Percentiles rank a stretch among this genome's conserved stretches.
phyloP scores from a whole-genome alignment of 306 rosid genomes.

The Ceratonia siliqua region DNA sequence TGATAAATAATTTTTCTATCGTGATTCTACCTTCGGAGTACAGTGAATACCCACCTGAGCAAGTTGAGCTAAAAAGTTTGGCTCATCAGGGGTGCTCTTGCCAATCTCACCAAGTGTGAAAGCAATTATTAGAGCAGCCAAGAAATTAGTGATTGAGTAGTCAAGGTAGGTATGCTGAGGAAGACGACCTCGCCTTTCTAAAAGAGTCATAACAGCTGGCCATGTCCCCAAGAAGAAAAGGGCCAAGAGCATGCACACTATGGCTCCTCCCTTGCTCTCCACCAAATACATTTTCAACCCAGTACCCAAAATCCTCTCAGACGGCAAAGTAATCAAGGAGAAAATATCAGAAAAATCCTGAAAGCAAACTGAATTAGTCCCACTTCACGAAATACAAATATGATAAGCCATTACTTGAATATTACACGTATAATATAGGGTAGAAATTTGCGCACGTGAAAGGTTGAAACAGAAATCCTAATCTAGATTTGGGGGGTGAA shows the following conservation, averaged over 20 bases:
- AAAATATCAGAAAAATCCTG: slow-evolving; percentile 46
- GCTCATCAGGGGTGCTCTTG: slow-evolving; percentile 47
- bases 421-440: neutral
- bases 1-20: neutral
- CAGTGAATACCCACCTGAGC: slow-evolving; percentile 52
- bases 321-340: slow-evolving; percentile 32
- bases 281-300: slow-evolving; percentile 69
- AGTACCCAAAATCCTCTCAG: slow-evolving; percentile 34
- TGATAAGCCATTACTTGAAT: neutral
- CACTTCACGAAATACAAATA: neutral
- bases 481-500: neutral
- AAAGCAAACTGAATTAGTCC: neutral
- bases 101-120: slow-evolving; percentile 84
- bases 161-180: slow-evolving; percentile 96
- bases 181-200: slow-evolving; percentile 89
- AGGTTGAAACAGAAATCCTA: neutral
- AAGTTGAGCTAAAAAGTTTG: slow-evolving; percentile 76
- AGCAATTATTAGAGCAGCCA: slow-evolving; percentile 81
- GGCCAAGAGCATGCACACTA: slow-evolving; percentile 81
- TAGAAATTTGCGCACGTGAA: neutral
- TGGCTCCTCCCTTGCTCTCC: slow-evolving; percentile 91
- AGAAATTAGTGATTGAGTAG: slow-evolving; percentile 81
- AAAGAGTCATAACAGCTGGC: slow-evolving; percentile 81
- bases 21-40: slow-evolving; percentile 3
- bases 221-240: slow-evolving; percentile 86